phyloP scores from a whole-genome alignment of 495 filamentous ascomycete species.

The Apiosordaria backusii region DNA sequence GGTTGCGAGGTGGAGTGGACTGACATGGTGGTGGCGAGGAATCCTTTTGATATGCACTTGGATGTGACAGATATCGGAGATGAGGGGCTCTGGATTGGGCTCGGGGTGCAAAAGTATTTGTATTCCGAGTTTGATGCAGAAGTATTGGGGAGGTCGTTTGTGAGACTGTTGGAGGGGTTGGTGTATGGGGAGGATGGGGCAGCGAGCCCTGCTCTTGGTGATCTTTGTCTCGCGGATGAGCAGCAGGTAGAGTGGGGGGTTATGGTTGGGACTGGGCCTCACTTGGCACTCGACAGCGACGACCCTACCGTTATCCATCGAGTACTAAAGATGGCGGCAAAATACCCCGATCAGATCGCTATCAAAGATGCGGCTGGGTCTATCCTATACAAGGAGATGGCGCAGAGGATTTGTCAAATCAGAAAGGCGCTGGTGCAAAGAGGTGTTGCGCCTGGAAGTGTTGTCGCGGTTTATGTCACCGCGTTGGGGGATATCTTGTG shows the following conservation, averaged over 20 bases:
- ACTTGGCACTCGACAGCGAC: background rate
- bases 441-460: background rate
- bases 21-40: background rate
- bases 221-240: too few species aligned
- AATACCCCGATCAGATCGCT: background rate
- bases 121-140: conserved; percentile 17
- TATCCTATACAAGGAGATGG: background rate
- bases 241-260: background rate
- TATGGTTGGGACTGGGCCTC: background rate
- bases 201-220: background rate
- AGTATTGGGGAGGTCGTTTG: background rate
- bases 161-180: conserved; percentile 14
- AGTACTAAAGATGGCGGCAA: background rate
- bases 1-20: background rate
- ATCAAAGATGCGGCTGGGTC: background rate
- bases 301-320: background rate
- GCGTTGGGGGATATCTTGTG: background rate
- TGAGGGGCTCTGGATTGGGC: conserved; percentile 12
- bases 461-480: background rate
- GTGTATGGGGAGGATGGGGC: background rate
- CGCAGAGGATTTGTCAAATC: background rate
- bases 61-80: conserved; percentile 24
- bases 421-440: background rate
- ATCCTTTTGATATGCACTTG: conserved; percentile 25
- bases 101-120: conserved; percentile 19